These are phyloP conservation scores for Paramecium pentaurelia DNA, from an alignment of 73 alveolate species.

Conservation along the genomic window DNA sequence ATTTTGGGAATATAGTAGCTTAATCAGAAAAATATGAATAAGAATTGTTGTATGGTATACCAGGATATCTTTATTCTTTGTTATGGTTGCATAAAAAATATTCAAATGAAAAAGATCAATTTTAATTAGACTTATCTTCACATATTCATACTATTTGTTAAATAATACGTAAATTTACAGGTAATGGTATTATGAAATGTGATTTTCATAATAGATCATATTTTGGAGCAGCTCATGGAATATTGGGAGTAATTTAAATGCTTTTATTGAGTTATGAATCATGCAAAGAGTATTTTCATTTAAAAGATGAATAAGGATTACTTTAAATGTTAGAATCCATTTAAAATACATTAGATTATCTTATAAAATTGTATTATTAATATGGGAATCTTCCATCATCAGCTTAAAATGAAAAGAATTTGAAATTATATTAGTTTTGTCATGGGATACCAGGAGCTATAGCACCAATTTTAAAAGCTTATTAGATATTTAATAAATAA, in stretches of 20 bases:
- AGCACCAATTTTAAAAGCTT: slow-evolving; percentile 81
- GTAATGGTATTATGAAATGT: neutral
- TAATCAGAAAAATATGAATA: slow-evolving; percentile 55
- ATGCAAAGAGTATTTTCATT: neutral
- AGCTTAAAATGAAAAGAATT: slow-evolving; percentile 63
- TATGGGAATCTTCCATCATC: slow-evolving; percentile 88
- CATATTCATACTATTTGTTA: neutral
- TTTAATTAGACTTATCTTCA: slow-evolving; percentile 31
- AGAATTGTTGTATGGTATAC: slow-evolving; percentile 93
- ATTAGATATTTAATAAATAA: slow-evolving; percentile 61
- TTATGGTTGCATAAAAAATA: slow-evolving; percentile 71
- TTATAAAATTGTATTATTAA: slow-evolving; percentile 59
- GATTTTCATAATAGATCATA: slow-evolving; percentile 50
- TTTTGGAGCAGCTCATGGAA: slow-evolving; percentile 98
- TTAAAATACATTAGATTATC: slow-evolving; percentile 50
- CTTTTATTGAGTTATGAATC: slow-evolving; percentile 68
- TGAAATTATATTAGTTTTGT: slow-evolving; percentile 85
- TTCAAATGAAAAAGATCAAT: neutral
- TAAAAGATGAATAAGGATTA: neutral
- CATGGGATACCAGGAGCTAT: slow-evolving; percentile 99
- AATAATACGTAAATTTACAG: slow-evolving; percentile 6
- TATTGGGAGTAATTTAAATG: slow-evolving; percentile 85
- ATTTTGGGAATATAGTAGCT: neutral
- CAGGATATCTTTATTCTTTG: slow-evolving; percentile 90
- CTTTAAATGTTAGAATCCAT: slow-evolving; percentile 23